These are phyloP conservation scores for Emiliania huxleyi DNA, from an alignment of 78 protist genomes.

Conservation along the genomic window DNA sequence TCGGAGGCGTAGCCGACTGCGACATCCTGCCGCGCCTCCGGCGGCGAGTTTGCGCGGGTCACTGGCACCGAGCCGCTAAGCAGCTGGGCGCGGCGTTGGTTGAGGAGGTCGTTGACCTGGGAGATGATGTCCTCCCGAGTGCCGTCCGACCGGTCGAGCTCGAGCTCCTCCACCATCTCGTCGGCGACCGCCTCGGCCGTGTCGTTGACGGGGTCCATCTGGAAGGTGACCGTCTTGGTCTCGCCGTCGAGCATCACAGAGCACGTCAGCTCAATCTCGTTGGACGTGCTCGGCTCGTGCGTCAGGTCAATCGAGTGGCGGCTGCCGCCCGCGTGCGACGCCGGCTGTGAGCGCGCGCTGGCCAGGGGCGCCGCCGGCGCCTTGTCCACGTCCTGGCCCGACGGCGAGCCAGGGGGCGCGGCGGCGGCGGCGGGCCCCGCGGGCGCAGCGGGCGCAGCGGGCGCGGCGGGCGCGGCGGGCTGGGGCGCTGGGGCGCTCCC, in stretches of 20 bases:
- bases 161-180: conserved; percentile 1
- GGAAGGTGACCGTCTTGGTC: not conserved
- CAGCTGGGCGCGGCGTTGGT: too few relatives aligned
- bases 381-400: not conserved
- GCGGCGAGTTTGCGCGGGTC: too few relatives aligned
- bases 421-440: not conserved
- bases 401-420: not conserved
- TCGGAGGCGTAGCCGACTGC: too few relatives aligned
- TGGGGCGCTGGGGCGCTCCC: not conserved
- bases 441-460: not conserved
- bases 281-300: not conserved
- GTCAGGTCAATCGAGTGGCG: too few relatives aligned
- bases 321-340: not conserved
- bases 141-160: not conserved
- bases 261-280: not conserved
- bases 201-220: not conserved
- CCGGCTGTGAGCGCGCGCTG: not conserved
- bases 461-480: not conserved
- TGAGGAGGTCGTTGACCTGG: not conserved
- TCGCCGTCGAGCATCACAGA: not conserved
- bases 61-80: too few relatives aligned
- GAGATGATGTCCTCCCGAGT: not conserved
- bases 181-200: not conserved
- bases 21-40: too few relatives aligned
- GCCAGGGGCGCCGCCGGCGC: not conserved